phyloP scores from a whole-genome alignment of 441 rosid genomes.

The Populus trichocarpa region DNA sequence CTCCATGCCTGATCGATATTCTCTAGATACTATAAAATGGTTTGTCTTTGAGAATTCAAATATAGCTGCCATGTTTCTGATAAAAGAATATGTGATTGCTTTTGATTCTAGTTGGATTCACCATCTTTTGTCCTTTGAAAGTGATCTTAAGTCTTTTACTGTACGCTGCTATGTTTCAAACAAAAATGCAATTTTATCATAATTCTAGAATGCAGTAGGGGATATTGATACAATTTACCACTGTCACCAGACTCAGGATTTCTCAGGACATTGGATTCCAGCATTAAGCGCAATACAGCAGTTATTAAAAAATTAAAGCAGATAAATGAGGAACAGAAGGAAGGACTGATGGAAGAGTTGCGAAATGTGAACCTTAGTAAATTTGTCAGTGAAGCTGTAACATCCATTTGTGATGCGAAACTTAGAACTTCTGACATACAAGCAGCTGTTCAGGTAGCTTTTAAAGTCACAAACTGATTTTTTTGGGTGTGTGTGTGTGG shows the following conservation, averaged over 20 bases:
- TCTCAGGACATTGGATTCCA: conserved; percentile 93
- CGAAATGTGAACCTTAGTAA: conserved; percentile 86
- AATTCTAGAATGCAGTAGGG: conserved; percentile 1
- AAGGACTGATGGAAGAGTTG: conserved; percentile 91
- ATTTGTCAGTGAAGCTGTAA: conserved; percentile 96
- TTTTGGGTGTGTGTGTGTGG: neutral
- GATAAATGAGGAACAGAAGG: conserved; percentile 94
- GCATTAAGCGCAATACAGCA: conserved; percentile 93
- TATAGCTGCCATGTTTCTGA: neutral
- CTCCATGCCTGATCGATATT: neutral
- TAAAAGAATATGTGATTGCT: neutral
- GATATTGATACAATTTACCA: conserved; percentile 25
- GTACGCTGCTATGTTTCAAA: neutral
- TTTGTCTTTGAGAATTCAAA: neutral
- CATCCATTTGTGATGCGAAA: conserved; percentile 97
- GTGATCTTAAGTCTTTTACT: neutral
- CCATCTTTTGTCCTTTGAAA: neutral
- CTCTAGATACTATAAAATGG: neutral
- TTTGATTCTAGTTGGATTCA: neutral
- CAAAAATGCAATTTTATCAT: neutral
- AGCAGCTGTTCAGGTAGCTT: conserved; percentile 89
- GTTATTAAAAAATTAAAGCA: conserved; percentile 90
- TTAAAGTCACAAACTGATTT: neutral
- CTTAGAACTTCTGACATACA: conserved; percentile 91
- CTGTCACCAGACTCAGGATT: conserved; percentile 68